phyloP scores from a whole-genome alignment of 2,329 filamentous ascomycete species.

The Triangularia verruculosa region DNA sequence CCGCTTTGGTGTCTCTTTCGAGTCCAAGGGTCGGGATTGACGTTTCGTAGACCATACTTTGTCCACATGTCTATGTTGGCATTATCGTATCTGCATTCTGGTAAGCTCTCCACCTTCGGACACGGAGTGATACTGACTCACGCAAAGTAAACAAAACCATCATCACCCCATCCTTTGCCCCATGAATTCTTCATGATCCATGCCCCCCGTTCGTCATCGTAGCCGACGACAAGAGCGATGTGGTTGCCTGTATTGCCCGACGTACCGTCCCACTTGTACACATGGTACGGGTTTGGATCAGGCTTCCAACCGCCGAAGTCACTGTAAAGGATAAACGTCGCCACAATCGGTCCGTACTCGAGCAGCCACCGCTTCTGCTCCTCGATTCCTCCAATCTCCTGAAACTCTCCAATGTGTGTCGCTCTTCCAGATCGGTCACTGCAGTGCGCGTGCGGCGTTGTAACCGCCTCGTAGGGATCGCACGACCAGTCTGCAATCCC shows the following conservation, averaged over 20 bases:
- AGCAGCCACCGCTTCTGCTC: constrained; percentile 26
- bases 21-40: constrained; percentile 25
- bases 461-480: constrained; percentile 19
- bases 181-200: constrained; percentile 28
- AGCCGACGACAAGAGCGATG: constrained; percentile 23
- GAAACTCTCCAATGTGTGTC: constrained; percentile 16
- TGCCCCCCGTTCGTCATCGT: constrained; percentile 21
- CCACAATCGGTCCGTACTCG: constrained; percentile 23
- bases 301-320: constrained; percentile 21
- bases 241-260: constrained; percentile 20
- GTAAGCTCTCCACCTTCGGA: neutral
- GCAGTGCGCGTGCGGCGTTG: constrained; percentile 12
- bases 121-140: constrained; percentile 4
- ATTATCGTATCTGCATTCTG: constrained; percentile 14
- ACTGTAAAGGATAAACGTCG: constrained; percentile 21
- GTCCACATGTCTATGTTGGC: constrained; percentile 25
- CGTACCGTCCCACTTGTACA: constrained; percentile 18
- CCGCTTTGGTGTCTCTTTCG: constrained; percentile 23
- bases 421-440: constrained; percentile 19
- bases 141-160: constrained; percentile 25
- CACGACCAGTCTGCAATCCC: constrained; percentile 26
- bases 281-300: neutral
- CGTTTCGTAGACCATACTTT: constrained; percentile 24
- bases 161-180: constrained; percentile 20
- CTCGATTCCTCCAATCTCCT: constrained; percentile 18